Evolutionary conservation across 176 grass and related monocot genomes (phyloP).

Genomic region (Puya raimondii): DNA sequence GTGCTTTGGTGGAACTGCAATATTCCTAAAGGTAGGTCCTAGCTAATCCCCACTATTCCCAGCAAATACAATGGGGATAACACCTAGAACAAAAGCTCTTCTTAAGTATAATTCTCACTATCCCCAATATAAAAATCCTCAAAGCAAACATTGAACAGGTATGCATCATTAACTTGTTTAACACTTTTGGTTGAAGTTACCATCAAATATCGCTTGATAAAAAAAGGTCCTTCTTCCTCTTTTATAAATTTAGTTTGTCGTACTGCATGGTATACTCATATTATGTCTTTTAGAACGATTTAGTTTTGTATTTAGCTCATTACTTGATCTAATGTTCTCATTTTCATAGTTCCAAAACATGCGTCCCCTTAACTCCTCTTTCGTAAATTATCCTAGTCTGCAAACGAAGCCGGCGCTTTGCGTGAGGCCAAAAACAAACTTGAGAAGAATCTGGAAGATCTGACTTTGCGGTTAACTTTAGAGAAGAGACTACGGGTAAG

Average conservation of each 20-base stretch:
- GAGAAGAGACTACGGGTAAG: constrained; percentile 73
- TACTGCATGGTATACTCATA: neutral
- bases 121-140: too few relatives aligned
- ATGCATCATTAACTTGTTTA: too few relatives aligned
- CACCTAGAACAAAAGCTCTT: too few relatives aligned
- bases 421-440: constrained; percentile 84
- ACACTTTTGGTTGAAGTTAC: too few relatives aligned
- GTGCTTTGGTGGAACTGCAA: too few relatives aligned
- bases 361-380: neutral
- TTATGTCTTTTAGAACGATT: neutral
- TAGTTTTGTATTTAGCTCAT: neutral
- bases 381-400: constrained; percentile 31
- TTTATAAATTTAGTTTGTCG: neutral
- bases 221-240: neutral
- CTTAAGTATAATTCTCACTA: too few relatives aligned
- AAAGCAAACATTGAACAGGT: too few relatives aligned
- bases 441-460: constrained; percentile 76
- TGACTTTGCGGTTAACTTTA: constrained; percentile 58
- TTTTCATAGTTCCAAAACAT: neutral
- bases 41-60: too few relatives aligned
- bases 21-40: too few relatives aligned
- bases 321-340: neutral
- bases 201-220: neutral
- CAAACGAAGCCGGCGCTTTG: constrained; percentile 76
- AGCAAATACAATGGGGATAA: too few relatives aligned